Evolutionary conservation across 179 eudicot genomes (phyloP).

Genomic region (Sideroxylon spinosum): DNA sequence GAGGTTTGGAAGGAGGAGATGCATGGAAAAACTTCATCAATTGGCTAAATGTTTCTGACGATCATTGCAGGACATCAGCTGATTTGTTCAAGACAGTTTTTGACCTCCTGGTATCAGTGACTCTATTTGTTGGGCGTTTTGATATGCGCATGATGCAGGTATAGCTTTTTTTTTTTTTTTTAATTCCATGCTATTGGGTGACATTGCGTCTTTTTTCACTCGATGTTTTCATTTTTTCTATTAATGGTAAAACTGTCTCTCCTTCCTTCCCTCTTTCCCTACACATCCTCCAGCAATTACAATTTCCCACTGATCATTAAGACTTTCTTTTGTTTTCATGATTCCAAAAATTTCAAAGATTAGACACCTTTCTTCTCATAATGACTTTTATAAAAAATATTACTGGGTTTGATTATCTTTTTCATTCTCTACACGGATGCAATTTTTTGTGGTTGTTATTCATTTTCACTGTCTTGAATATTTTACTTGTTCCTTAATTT

Average conservation of each 20-base stretch:
- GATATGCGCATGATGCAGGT: slow-evolving; percentile 99
- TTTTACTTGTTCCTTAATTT: background rate
- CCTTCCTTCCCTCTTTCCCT: too few relatives aligned
- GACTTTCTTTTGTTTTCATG: background rate
- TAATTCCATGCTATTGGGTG: background rate
- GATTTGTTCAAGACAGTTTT: slow-evolving; percentile 96
- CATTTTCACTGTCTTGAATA: background rate
- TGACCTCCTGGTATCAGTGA: slow-evolving; percentile 93
- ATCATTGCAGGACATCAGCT: slow-evolving; percentile 84
- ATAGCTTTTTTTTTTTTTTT: background rate
- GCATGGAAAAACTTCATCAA: background rate
- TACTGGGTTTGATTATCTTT: background rate
- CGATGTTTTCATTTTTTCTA: too few relatives aligned
- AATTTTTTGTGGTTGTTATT: background rate
- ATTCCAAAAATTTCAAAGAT: background rate
- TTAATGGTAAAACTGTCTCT: too few relatives aligned
- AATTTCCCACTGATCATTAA: too few relatives aligned
- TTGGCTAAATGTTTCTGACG: slow-evolving; percentile 14
- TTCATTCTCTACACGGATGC: background rate
- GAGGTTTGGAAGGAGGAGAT: background rate
- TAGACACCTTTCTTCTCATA: too few relatives aligned
- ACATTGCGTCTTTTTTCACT: background rate
- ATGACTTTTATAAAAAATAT: background rate
- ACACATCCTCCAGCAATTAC: too few relatives aligned
- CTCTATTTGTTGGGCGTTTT: slow-evolving; percentile 97